Conservation (phyloP, 2,329 filamentous ascomycete species). For the Aspergillus hortae region DNA sequence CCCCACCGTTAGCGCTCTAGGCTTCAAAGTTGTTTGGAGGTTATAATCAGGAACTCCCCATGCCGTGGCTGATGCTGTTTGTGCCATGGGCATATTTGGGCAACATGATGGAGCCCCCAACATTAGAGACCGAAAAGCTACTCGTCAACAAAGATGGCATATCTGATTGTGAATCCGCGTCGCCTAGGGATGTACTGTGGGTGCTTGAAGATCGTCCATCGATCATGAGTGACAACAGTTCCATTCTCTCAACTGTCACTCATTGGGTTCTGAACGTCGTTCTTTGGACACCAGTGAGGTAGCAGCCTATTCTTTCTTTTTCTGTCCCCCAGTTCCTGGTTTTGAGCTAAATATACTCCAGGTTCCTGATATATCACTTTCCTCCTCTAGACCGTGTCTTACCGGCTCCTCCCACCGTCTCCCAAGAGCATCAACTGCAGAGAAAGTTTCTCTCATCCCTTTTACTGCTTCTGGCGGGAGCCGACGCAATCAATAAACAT, state of each 20-base stretch:
- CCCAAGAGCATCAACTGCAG: not conserved
- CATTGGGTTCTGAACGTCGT: not conserved
- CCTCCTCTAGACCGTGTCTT: not conserved
- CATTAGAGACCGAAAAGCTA: not conserved
- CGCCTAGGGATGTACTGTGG: not conserved
- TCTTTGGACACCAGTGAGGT: not conserved
- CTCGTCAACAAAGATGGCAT: not conserved
- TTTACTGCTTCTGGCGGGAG: not conserved
- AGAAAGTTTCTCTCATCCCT: not conserved
- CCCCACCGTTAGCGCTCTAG: not conserved
- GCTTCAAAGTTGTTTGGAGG: not conserved
- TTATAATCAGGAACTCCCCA: not conserved
- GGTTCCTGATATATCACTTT: slow-evolving; percentile 1
- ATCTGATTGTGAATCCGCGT: not conserved
- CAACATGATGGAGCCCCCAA: not conserved
- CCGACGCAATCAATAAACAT: not conserved
- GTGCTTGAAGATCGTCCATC: not conserved
- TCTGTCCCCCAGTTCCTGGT: not conserved
- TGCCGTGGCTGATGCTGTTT: not conserved
- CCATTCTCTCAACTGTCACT: not conserved
- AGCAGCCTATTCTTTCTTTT: not conserved
- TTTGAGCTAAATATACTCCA: not conserved
- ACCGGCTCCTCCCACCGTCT: not conserved
- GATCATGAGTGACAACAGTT: not conserved
- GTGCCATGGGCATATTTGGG: no score